phyloP scores from a whole-genome alignment of 2,329 filamentous ascomycete genomes.

The Scytalidium sp. region DNA sequence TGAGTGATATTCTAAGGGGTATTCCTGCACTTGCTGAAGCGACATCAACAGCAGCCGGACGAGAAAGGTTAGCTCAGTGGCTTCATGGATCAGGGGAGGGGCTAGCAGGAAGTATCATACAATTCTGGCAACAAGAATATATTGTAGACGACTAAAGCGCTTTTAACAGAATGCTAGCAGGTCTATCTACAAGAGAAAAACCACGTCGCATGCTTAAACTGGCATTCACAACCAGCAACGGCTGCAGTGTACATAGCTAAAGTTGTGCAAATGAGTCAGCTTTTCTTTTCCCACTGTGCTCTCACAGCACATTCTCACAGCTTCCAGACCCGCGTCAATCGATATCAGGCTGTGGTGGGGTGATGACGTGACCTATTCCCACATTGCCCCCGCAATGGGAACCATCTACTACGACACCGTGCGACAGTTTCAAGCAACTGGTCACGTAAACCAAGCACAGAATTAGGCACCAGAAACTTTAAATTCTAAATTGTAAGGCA shows the following conservation, averaged over 20 bases:
- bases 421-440: background rate
- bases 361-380: background rate
- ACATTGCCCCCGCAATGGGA: background rate
- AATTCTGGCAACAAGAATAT: slow-evolving; percentile 27
- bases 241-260: too few relatives aligned
- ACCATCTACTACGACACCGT: background rate
- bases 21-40: slow-evolving; percentile 21
- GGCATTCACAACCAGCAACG: too few relatives aligned
- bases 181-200: too few relatives aligned
- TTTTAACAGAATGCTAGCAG: too few relatives aligned
- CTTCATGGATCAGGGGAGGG: slow-evolving; percentile 14
- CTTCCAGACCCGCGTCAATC: too few relatives aligned
- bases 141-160: slow-evolving; percentile 14
- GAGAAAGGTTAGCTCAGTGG: slow-evolving; percentile 16
- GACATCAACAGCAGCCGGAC: slow-evolving; percentile 20
- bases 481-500: too few relatives aligned
- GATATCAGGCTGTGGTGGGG: background rate
- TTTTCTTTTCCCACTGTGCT: too few relatives aligned
- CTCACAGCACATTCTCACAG: too few relatives aligned
- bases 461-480: background rate
- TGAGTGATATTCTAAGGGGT: slow-evolving; percentile 26
- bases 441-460: background rate
- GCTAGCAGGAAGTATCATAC: slow-evolving; percentile 20
- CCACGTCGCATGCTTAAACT: too few relatives aligned
- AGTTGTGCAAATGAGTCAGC: too few relatives aligned